Evolutionary conservation across 1,284 basidiomycete species (phyloP).

Genomic region (Papiliotrema terrestris): DNA sequence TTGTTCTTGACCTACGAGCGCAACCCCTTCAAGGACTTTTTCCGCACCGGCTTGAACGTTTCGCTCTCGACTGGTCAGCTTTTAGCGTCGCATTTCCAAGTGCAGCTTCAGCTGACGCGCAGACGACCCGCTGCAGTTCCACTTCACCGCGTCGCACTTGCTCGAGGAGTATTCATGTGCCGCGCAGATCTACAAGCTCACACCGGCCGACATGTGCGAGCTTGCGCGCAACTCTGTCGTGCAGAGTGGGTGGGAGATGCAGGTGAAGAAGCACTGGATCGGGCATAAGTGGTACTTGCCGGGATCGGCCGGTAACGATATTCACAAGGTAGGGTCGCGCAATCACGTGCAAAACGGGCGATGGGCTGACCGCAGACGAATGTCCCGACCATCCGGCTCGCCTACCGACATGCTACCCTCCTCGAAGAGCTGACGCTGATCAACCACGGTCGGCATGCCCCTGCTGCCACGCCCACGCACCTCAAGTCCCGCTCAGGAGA

Average conservation of each 20-base stretch:
- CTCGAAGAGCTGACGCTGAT: constrained; percentile 65
- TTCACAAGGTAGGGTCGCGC: constrained; percentile 67
- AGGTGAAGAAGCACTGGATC: constrained; percentile 95
- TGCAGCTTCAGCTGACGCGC: background rate
- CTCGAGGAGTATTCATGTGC: constrained; percentile 98
- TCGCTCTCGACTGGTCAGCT: constrained; percentile 89
- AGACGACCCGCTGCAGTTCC: constrained; percentile 66
- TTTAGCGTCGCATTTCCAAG: background rate
- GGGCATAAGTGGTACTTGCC: constrained; percentile 86
- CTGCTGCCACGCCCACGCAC: constrained; percentile 35
- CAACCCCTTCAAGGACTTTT: constrained; percentile 95
- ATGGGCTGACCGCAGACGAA: constrained; percentile 64
- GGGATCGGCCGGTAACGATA: constrained; percentile 83
- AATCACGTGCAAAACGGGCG: background rate
- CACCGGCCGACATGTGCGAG: constrained; percentile 67
- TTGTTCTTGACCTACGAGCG: constrained; percentile 93
- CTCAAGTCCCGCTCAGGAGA: constrained; percentile 14
- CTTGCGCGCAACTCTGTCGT: constrained; percentile 93
- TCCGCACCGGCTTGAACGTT: constrained; percentile 93
- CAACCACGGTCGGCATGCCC: constrained; percentile 13
- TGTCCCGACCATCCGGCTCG: constrained; percentile 84
- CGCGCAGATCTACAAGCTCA: constrained; percentile 91
- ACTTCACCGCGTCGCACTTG: constrained; percentile 92
- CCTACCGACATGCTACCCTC: constrained; percentile 84
- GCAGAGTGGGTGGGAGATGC: constrained; percentile 98